Conservation (phyloP, 495 filamentous ascomycete genomes). For the Annulohypoxylon moriforme region DNA sequence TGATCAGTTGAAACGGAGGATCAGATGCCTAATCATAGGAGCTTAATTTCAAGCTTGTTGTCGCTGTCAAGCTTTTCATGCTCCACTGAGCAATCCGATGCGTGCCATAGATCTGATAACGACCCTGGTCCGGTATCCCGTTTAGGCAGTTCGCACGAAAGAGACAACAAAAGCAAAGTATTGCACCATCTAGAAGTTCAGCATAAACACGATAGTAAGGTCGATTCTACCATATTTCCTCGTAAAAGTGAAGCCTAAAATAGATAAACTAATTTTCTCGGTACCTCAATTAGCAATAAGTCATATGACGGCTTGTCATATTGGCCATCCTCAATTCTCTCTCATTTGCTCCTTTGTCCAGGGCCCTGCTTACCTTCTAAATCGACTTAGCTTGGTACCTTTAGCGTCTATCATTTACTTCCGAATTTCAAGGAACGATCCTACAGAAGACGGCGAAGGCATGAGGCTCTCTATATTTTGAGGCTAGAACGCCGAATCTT, state of each 20-base stretch:
- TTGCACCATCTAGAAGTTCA: neutral
- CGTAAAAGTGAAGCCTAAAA: neutral
- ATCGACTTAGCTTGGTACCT: constrained; percentile 8
- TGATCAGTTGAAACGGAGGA: neutral
- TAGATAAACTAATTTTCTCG: neutral
- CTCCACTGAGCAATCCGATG: neutral
- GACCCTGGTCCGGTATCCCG: constrained; percentile 1
- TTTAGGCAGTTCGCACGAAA: constrained; percentile 31
- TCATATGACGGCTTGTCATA: constrained; percentile 12
- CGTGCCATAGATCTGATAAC: constrained; percentile 19
- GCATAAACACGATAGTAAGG: neutral
- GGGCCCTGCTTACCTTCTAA: constrained; percentile 20
- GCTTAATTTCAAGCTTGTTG: constrained; percentile 13
- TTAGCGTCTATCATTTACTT: neutral
- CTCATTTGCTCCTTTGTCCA: constrained; percentile 20
- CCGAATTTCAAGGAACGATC: constrained; percentile 21
- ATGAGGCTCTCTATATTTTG: constrained; percentile 5
- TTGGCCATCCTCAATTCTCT: neutral
- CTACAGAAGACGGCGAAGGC: neutral
- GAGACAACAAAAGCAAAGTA: neutral
- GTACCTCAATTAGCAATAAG: constrained; percentile 8
- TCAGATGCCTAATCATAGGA: neutral
- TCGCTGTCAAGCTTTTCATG: constrained; percentile 9
- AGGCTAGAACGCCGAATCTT: constrained; percentile 1
- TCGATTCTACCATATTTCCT: neutral